Base-by-base conservation (phyloP, 2,329 filamentous ascomycete species). In the Fusarium sp. region DNA sequence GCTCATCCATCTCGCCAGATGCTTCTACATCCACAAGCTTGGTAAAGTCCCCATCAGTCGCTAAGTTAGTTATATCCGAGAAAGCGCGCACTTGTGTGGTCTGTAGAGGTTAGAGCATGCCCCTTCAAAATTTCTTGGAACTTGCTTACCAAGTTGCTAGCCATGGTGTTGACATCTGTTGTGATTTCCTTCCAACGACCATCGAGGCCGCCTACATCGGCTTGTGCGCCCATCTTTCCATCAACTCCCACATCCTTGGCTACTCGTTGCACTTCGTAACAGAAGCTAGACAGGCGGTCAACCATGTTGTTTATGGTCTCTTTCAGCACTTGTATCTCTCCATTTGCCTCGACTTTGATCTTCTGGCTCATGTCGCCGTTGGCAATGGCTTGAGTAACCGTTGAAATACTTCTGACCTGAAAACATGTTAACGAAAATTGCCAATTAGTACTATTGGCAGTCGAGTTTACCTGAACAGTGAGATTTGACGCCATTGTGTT, bases 261-360 rank as follows among this genome's bases (percentile, higher is more conserved):
- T 30, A 99, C 95, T 72, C 94, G 89, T 81, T 98, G 96, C 68
- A 99, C 92, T 76, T 97, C 94, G 71, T 96, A 94, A 56, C 94
- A 97, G 87, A 97, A 98, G 69, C 95, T 95, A 62, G 96, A 96
- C 50, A 99, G 83, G 67, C 95, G 89, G 77, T 94, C 94, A 70
- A 98, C 95, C 95, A 97, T 97, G 89, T 97, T 95, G 79, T 97
- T 97, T 83, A 97, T 97, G 43, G 95, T 98, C 76, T 96, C 93
- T 78, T 97, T 97, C 52, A 98, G 83, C 4, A 97, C 90, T 68
- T 96, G 87, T 68, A 98, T 97, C 80, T 98, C 95, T 80, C 95
- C 95, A 79, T 95, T 94, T 54, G 95, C 95, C 74, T 97, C 92
- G 9, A 98, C 95, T 70, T 97, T 92, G 74, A 98, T 97, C 82